These are phyloP conservation scores for Boletus patriciae DNA, from an alignment of 768 basidiomycete species.

Conservation along the genomic window DNA sequence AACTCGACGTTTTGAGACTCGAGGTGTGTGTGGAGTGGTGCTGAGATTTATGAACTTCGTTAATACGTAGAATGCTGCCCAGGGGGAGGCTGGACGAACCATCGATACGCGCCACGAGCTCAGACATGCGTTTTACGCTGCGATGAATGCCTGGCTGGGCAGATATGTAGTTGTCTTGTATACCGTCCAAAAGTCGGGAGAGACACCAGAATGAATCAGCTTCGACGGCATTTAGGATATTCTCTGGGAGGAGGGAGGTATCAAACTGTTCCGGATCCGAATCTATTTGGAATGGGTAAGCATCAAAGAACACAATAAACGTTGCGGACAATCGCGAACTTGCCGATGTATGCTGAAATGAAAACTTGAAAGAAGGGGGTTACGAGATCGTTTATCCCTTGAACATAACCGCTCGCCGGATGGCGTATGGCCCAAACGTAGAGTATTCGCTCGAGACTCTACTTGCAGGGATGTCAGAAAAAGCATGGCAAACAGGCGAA, in stretches of 20 bases:
- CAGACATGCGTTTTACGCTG: constrained; percentile 91
- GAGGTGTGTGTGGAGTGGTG: constrained; percentile 84
- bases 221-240: constrained; percentile 81
- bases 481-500: background rate
- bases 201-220: constrained; percentile 99
- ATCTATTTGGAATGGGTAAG: constrained; percentile 48
- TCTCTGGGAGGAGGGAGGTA: constrained; percentile 66
- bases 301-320: background rate
- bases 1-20: constrained; percentile 93
- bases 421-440: constrained; percentile 99
- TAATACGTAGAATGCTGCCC: background rate
- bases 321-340: constrained; percentile 18
- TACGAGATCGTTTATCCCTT: constrained; percentile 98
- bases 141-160: constrained; percentile 96
- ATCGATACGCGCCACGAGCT: constrained; percentile 88
- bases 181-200: constrained; percentile 91
- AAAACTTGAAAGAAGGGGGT: constrained; percentile 99
- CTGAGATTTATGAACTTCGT: constrained; percentile 38
- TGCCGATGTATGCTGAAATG: constrained; percentile 91
- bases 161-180: constrained; percentile 97
- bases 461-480: constrained; percentile 26
- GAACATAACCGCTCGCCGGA: constrained; percentile 97
- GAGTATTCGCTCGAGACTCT: constrained; percentile 92
- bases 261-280: constrained; percentile 90
- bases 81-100: constrained; percentile 44